Evolutionary conservation across 2,329 filamentous ascomycete genomes (phyloP).

Genomic region (Byssochlamys sp.): DNA sequence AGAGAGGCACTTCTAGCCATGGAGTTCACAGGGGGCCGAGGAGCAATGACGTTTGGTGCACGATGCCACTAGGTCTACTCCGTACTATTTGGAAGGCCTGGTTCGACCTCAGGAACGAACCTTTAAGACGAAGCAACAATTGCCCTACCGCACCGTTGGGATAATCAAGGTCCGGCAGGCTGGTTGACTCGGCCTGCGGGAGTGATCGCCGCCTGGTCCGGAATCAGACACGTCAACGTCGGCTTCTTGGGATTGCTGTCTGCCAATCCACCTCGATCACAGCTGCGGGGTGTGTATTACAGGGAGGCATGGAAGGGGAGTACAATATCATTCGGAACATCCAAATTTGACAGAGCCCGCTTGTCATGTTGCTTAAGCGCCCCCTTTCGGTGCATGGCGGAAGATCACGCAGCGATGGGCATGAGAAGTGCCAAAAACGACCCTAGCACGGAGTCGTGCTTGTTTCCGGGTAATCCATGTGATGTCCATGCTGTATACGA

Average conservation of each 20-base stretch:
- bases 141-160: neutral
- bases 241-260: neutral
- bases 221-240: neutral
- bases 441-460: neutral
- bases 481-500: neutral
- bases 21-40: neutral
- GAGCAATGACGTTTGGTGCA: neutral
- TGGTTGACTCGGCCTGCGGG: neutral
- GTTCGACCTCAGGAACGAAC: neutral
- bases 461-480: neutral
- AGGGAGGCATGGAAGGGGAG: neutral
- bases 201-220: neutral
- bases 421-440: neutral
- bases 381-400: neutral
- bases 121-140: neutral
- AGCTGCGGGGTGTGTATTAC: neutral
- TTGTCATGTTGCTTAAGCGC: neutral
- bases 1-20: neutral
- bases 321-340: neutral
- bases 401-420: neutral
- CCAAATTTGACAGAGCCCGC: neutral
- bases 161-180: neutral
- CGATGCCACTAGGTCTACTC: neutral
- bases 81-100: neutral
- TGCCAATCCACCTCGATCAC: neutral